phyloP scores from a whole-genome alignment of 1,284 basidiomycete species.

The Pisolithus thermaeus region DNA sequence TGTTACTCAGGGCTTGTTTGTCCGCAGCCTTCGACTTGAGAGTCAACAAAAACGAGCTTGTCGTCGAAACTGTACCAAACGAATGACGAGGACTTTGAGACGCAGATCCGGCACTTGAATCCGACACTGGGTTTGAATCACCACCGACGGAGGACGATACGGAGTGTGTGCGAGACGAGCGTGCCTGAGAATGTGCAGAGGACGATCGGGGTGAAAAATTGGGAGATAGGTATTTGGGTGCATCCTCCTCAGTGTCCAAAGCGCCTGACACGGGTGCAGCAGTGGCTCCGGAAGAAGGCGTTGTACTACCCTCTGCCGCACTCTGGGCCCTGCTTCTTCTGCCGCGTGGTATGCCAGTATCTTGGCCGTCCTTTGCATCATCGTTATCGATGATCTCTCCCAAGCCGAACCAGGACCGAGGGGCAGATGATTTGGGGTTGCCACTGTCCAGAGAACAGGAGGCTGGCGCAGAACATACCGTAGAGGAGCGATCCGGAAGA shows the following conservation, averaged over 20 bases:
- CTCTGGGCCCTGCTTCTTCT: constrained; percentile 12
- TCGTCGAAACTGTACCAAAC: constrained; percentile 28
- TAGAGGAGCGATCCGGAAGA: constrained; percentile 13
- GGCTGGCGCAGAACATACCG: constrained; percentile 11
- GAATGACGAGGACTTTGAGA: constrained; percentile 27
- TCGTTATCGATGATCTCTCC: constrained; percentile 22
- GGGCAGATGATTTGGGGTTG: constrained; percentile 17
- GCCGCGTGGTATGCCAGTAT: constrained; percentile 12
- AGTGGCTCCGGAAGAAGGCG: constrained; percentile 26
- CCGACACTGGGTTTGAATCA: constrained; percentile 23
- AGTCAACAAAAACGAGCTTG: constrained; percentile 63
- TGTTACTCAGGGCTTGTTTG: constrained; percentile 75
- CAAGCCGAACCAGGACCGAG: constrained; percentile 36
- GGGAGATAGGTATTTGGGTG: constrained; percentile 13
- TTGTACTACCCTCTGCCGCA: constrained; percentile 12
- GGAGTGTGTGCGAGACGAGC: constrained; percentile 23
- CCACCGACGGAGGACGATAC: constrained; percentile 27
- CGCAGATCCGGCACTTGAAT: constrained; percentile 20
- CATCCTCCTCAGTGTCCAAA: constrained; percentile 17
- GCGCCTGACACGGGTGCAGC: constrained; percentile 11
- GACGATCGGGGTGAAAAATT: constrained; percentile 12
- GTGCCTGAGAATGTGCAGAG: constrained; percentile 20
- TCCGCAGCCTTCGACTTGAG: constrained; percentile 73
- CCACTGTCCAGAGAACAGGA: constrained; percentile 9
- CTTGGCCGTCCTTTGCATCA: constrained; percentile 24